Evolutionary conservation across 2,329 filamentous ascomycete species (phyloP).

Genomic region (Atkinsonella hypoxylon): DNA sequence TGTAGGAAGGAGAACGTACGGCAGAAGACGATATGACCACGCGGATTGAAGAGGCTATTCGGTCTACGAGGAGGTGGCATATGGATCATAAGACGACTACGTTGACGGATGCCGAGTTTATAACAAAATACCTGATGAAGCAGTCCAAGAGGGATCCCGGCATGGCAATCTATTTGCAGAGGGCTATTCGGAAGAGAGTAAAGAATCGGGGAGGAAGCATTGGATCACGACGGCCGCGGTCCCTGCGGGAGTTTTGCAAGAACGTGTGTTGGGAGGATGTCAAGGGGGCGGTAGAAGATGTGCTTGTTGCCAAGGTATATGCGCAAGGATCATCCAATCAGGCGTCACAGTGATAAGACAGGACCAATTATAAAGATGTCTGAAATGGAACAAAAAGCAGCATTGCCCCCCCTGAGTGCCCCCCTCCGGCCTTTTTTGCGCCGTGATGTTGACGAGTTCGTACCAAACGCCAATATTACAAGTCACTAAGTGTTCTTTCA

Average conservation of each 20-base stretch:
- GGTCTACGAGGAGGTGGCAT: slow-evolving; percentile 27
- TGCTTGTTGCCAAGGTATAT: slow-evolving; percentile 16
- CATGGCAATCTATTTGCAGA: slow-evolving; percentile 23
- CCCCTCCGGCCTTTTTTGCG: not conserved
- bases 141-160: slow-evolving; percentile 23
- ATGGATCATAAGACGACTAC: slow-evolving; percentile 23
- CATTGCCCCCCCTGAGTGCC: not conserved
- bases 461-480: not conserved
- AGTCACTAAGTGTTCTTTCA: too few relatives aligned
- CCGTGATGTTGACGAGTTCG: not conserved
- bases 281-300: slow-evolving; percentile 19
- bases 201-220: slow-evolving; percentile 5
- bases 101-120: slow-evolving; percentile 19
- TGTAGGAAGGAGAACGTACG: not conserved
- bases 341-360: not conserved
- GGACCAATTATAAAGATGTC: too few relatives aligned
- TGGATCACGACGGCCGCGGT: slow-evolving; percentile 11
- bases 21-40: slow-evolving; percentile 6
- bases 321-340: slow-evolving; percentile 12
- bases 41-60: slow-evolving; percentile 23
- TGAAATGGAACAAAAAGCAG: not conserved
- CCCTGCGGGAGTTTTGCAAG: slow-evolving; percentile 22
- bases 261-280: slow-evolving; percentile 22
- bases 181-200: slow-evolving; percentile 16
- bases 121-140: slow-evolving; percentile 21